A percentile compares a stretch with the other conserved stretches of the same genome.
Evolutionary conservation across 2,329 filamentous ascomycete species (phyloP).

Genomic region (Dactylonectria macrodidyma): DNA sequence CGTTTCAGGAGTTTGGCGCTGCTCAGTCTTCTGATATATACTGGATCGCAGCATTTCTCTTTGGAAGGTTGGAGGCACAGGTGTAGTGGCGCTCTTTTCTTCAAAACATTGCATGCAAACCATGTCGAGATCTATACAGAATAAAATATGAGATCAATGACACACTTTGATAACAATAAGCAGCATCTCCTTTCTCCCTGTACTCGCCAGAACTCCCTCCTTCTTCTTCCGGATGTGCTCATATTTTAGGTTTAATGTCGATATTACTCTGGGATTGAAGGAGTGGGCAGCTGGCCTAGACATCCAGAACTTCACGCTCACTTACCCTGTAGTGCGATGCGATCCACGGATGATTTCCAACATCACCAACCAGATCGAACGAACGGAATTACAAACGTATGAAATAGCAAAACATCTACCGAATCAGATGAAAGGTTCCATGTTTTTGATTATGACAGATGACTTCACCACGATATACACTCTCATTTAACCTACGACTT

Average conservation of each 20-base stretch:
- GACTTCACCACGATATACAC: too few species aligned
- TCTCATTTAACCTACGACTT: too few species aligned
- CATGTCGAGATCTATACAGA: constrained; percentile 4
- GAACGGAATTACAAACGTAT: too few species aligned
- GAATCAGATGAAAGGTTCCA: too few species aligned
- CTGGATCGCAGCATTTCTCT: constrained; percentile 17
- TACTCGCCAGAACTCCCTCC: not conserved
- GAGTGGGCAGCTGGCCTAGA: too few species aligned
- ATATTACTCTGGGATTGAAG: too few species aligned
- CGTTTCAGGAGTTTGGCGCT: constrained; percentile 29
- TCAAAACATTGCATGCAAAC: constrained; percentile 5
- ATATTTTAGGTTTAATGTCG: not conserved
- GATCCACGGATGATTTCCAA: too few species aligned
- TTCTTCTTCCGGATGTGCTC: not conserved
- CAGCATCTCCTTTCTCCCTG: not conserved
- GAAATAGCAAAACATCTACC: too few species aligned
- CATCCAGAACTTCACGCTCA: not conserved
- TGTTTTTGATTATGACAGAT: too few species aligned
- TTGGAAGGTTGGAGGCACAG: constrained; percentile 15
- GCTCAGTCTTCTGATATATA: constrained; percentile 27
- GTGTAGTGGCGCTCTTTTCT: constrained; percentile 9
- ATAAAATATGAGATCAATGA: not conserved
- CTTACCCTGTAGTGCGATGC: not conserved
- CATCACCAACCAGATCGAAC: too few species aligned
- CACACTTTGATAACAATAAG: not conserved